Evolutionary conservation across 129 eudicot species (phyloP).

Genomic region (Mikania micrantha): DNA sequence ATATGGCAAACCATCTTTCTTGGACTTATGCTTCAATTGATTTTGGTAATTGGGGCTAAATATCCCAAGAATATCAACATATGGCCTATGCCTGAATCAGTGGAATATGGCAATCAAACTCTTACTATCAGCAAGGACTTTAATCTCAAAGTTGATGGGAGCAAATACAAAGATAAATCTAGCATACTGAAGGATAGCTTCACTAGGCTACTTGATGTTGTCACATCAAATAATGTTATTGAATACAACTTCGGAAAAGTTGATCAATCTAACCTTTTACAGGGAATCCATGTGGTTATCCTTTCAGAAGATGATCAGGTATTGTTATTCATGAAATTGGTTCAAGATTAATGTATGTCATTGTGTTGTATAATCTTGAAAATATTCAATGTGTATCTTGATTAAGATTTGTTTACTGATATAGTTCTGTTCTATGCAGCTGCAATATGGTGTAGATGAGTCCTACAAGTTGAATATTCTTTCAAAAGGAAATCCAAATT

Average conservation of each 20-base stretch:
- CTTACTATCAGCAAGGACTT: constrained; percentile 55
- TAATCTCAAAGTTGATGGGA: constrained; percentile 47
- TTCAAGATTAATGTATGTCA: no score
- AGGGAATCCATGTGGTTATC: constrained; percentile 64
- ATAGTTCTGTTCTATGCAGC: constrained; percentile 41
- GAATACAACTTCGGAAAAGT: constrained; percentile 37
- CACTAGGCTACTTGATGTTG: constrained; percentile 46
- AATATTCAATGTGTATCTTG: neutral
- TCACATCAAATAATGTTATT: constrained; percentile 50
- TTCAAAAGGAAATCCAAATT: constrained; percentile 39
- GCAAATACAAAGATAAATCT: constrained; percentile 57
- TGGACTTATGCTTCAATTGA: constrained; percentile 37
- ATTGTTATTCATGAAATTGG: constrained; percentile 1
- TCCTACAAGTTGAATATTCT: constrained; percentile 59
- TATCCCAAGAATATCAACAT: constrained; percentile 47
- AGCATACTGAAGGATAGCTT: constrained; percentile 81
- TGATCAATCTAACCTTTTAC: constrained; percentile 40
- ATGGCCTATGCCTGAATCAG: constrained; percentile 96
- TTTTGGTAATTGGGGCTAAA: constrained; percentile 36
- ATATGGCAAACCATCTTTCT: constrained; percentile 28
- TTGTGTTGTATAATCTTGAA: no score
- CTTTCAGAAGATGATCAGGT: constrained; percentile 71
- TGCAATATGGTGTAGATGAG: constrained; percentile 77
- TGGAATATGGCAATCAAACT: constrained; percentile 36
- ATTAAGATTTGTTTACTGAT: constrained; percentile 7